These are phyloP conservation scores for Ligustrum vulgare DNA, from an alignment of 257 asterid species.

Conservation along the genomic window DNA sequence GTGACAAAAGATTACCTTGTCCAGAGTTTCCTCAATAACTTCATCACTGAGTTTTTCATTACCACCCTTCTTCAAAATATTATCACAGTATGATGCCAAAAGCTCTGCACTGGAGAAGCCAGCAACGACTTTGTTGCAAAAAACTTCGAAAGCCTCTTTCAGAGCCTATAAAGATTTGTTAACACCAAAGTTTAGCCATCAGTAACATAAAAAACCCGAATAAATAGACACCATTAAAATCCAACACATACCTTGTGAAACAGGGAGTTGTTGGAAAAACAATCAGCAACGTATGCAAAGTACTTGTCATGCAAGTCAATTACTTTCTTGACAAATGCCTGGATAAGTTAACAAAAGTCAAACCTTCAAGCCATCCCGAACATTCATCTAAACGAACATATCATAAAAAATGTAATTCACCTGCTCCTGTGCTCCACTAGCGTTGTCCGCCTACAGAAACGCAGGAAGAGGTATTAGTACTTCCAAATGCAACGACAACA, in stretches of 20 bases:
- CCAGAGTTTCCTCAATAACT: constrained; percentile 51
- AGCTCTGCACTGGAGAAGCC: constrained; percentile 52
- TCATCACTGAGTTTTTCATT: constrained; percentile 51
- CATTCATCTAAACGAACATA: background rate
- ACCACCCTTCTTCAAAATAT: constrained; percentile 55
- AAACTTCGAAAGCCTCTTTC: constrained; percentile 56
- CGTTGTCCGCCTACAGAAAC: constrained; percentile 41
- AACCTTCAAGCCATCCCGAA: background rate
- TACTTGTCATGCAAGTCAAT: constrained; percentile 55
- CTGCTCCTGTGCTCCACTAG: constrained; percentile 46
- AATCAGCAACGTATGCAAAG: constrained; percentile 36
- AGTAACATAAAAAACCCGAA: background rate
- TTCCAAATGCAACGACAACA: constrained; percentile 1
- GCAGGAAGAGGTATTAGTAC: constrained; percentile 16
- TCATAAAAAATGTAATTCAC: constrained; percentile 21
- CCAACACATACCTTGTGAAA: constrained; percentile 45
- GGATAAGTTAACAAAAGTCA: constrained; percentile 7
- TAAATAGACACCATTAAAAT: background rate
- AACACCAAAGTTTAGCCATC: constrained; percentile 4
- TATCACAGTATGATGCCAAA: constrained; percentile 51
- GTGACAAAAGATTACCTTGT: constrained; percentile 36
- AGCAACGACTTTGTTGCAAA: constrained; percentile 48
- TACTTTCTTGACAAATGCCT: constrained; percentile 45
- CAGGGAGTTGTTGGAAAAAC: constrained; percentile 41
- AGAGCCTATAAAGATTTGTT: constrained; percentile 36